These are phyloP conservation scores for Aspergillus sp. DNA, from an alignment of 2,329 filamentous ascomycete species.

Conservation along the genomic window DNA sequence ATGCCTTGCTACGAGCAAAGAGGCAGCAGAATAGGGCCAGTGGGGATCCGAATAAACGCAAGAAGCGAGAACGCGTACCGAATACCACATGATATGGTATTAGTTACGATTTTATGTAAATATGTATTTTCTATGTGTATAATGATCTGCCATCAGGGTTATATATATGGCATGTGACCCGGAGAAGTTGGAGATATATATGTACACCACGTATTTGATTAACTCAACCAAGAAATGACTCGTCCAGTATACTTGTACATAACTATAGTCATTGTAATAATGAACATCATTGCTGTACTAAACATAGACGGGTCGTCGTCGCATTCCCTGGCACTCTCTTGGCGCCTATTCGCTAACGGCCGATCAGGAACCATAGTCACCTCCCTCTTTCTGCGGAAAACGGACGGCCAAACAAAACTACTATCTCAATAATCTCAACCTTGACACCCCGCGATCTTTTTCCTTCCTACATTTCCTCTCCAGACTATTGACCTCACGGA, in stretches of 20 bases:
- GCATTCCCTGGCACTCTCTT: constrained; percentile 1
- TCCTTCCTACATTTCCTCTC: not conserved
- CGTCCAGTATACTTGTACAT: too few species aligned
- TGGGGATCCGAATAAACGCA: too few species aligned
- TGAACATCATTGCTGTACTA: not conserved
- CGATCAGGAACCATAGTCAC: constrained; percentile 5
- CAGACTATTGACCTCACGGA: constrained; percentile 5
- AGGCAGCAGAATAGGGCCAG: not conserved
- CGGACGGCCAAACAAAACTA: not conserved
- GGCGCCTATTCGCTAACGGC: not conserved
- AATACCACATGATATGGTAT: not conserved
- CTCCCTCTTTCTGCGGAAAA: constrained; percentile 1
- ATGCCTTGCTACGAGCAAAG: constrained; percentile 7
- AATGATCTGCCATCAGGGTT: not conserved
- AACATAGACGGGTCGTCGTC: not conserved
- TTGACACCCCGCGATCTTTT: not conserved
- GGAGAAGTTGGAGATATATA: too few species aligned
- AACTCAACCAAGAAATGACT: too few species aligned
- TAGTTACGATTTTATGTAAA: not conserved
- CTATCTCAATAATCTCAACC: not conserved
- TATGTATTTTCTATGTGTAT: not conserved
- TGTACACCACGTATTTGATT: too few species aligned
- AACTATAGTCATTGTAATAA: not conserved
- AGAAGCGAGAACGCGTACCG: too few species aligned
- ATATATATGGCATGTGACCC: too few species aligned